Conservation (phyloP, 2,329 filamentous ascomycete genomes). For the Hypoxylon sp. region DNA sequence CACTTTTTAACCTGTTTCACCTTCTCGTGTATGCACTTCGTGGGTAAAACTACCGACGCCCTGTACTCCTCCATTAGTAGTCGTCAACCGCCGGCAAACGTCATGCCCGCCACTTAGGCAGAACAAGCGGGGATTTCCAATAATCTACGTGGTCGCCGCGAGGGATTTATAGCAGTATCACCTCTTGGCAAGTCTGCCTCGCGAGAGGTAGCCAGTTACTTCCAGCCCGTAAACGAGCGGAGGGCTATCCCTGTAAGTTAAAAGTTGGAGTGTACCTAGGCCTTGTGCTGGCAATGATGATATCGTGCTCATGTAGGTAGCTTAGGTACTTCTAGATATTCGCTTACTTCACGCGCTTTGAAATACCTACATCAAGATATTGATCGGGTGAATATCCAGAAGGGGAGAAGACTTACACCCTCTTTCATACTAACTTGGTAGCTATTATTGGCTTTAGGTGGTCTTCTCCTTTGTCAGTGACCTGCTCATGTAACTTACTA, state of each 20-base stretch:
- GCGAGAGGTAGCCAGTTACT: slow-evolving; percentile 16
- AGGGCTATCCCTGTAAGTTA: slow-evolving; percentile 4
- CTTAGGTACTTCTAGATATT: not conserved
- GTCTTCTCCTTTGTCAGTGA: slow-evolving; percentile 12
- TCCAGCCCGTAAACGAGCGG: slow-evolving; percentile 13
- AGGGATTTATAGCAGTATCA: slow-evolving; percentile 7
- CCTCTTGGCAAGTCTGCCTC: slow-evolving; percentile 26
- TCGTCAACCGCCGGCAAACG: slow-evolving; percentile 16
- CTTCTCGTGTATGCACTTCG: not conserved
- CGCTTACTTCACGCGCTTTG: slow-evolving; percentile 37
- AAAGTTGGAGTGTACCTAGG: slow-evolving; percentile 9
- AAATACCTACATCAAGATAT: not conserved
- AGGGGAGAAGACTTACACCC: slow-evolving; percentile 5
- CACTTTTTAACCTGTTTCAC: slow-evolving; percentile 12
- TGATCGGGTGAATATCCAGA: slow-evolving; percentile 17
- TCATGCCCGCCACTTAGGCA: slow-evolving; percentile 10
- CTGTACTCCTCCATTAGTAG: slow-evolving; percentile 5
- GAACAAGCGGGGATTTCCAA: not conserved
- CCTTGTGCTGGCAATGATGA: slow-evolving; percentile 3
- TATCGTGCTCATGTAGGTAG: not conserved
- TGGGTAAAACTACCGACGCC: slow-evolving; percentile 13
- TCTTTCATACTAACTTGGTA: slow-evolving; percentile 7
- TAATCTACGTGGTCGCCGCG: slow-evolving; percentile 5
- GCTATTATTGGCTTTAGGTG: slow-evolving; percentile 22
- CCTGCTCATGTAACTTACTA: slow-evolving; percentile 7